Conservation (phyloP, 768 basidiomycete species). For the Lentinula edodes region DNA sequence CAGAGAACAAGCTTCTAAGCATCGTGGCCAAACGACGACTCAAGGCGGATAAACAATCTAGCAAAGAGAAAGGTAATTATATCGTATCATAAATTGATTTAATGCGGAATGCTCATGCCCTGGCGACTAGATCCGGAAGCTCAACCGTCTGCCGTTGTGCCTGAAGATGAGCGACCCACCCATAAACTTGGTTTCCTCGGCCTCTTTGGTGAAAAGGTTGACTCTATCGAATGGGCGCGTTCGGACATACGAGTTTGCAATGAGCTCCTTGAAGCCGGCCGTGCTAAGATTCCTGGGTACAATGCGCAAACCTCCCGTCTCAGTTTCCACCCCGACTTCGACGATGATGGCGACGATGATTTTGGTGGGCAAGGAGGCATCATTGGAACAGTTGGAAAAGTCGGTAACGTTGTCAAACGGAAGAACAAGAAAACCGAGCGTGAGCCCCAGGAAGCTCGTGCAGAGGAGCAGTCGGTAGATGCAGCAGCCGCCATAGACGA, state of each 20-base stretch:
- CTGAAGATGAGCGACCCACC: conserved; percentile 61
- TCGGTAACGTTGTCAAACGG: conserved; percentile 1
- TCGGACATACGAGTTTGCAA: conserved; percentile 62
- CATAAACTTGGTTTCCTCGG: conserved; percentile 63
- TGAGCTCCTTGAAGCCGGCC: conserved; percentile 44
- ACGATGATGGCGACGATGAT: conserved; percentile 6
- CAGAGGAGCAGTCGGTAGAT: conserved; percentile 20
- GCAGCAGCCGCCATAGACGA: conserved; percentile 9
- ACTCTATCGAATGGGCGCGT: conserved; percentile 87
- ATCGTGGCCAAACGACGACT: conserved; percentile 69
- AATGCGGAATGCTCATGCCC: neutral
- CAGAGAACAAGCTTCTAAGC: conserved; percentile 73
- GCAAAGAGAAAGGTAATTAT: conserved; percentile 20
- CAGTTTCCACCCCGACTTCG: conserved; percentile 4
- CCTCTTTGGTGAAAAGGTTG: conserved; percentile 82
- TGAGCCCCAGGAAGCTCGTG: conserved; percentile 3
- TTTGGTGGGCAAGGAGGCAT: conserved; percentile 5
- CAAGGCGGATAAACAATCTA: conserved; percentile 41
- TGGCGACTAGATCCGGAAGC: neutral
- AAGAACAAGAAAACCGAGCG: conserved; percentile 4
- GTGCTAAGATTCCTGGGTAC: conserved; percentile 18
- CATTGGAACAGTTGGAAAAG: conserved; percentile 2
- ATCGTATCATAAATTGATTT: neutral
- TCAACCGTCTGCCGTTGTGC: conserved; percentile 8
- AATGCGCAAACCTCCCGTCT: neutral